These are phyloP conservation scores for Ustilago sp. DNA, from an alignment of 1,284 basidiomycete species.

Conservation along the genomic window DNA sequence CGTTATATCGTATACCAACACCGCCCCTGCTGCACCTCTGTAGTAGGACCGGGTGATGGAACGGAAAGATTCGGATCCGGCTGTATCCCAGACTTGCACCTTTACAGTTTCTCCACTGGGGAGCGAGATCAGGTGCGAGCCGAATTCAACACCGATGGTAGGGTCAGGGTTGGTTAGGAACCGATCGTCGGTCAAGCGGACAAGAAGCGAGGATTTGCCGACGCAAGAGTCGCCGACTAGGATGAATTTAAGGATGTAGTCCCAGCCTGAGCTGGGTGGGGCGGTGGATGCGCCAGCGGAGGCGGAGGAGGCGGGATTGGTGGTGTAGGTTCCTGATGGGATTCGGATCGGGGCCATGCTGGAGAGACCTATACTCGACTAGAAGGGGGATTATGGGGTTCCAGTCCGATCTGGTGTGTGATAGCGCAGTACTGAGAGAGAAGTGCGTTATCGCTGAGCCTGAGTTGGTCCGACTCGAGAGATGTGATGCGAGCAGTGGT, in stretches of 20 bases:
- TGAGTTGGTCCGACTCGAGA: too few species aligned
- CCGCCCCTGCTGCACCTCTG: conserved; percentile 64
- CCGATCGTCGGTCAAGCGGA: conserved; percentile 65
- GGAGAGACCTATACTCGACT: too few species aligned
- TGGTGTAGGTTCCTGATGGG: conserved; percentile 25
- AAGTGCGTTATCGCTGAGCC: background rate
- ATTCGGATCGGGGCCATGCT: conserved; percentile 52
- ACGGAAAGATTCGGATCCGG: conserved; percentile 61
- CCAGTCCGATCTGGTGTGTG: background rate
- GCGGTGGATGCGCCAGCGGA: conserved; percentile 28
- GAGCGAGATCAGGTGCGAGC: conserved; percentile 61
- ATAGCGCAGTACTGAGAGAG: background rate
- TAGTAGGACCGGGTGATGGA: conserved; percentile 66
- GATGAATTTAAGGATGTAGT: conserved; percentile 68
- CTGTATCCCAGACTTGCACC: conserved; percentile 68
- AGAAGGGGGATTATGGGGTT: too few species aligned
- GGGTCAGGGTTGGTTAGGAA: conserved; percentile 64
- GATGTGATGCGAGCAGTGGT: background rate
- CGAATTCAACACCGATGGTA: conserved; percentile 68
- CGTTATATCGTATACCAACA: conserved; percentile 66
- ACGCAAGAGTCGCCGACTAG: conserved; percentile 66
- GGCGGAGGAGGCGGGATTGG: conserved; percentile 9
- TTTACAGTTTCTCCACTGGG: conserved; percentile 64
- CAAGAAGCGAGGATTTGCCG: conserved; percentile 65
- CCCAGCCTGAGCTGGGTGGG: conserved; percentile 53